A percentile compares a stretch with the other conserved stretches of the same genome.
Evolutionary conservation across 768 basidiomycete species (phyloP).

Genomic region (Panaeolus papilionaceus): DNA sequence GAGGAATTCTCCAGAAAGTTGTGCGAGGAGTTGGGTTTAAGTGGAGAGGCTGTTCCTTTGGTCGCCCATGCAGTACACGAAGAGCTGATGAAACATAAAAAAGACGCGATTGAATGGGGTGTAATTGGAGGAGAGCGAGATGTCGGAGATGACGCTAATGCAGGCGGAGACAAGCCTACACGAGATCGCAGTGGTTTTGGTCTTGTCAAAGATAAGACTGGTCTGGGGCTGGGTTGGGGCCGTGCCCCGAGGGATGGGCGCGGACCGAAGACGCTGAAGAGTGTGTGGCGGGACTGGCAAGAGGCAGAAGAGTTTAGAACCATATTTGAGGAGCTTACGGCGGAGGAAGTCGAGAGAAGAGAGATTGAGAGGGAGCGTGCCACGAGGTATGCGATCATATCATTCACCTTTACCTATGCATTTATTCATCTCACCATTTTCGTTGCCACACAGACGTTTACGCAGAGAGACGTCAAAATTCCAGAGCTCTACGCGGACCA

Average conservation of each 20-base stretch:
- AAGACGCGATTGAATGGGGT: constrained; percentile 94
- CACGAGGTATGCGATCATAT: constrained; percentile 52
- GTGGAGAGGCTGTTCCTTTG: constrained; percentile 87
- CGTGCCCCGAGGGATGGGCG: constrained; percentile 78
- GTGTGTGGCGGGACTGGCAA: constrained; percentile 95
- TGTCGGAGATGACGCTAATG: constrained; percentile 33
- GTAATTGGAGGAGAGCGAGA: constrained; percentile 69
- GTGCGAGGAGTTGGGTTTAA: constrained; percentile 85
- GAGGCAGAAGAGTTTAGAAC: constrained; percentile 93
- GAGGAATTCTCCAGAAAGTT: constrained; percentile 83
- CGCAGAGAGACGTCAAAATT: constrained; percentile 50
- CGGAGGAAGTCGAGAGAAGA: constrained; percentile 91
- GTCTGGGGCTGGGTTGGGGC: constrained; percentile 77
- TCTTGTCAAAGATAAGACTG: constrained; percentile 81
- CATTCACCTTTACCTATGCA: constrained; percentile 6
- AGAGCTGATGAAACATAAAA: constrained; percentile 94
- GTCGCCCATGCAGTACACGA: constrained; percentile 95
- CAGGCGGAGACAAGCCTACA: constrained; percentile 32
- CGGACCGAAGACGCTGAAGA: constrained; percentile 81
- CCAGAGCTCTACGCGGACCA: constrained; percentile 46
- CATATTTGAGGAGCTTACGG: constrained; percentile 81
- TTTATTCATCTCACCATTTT: constrained; percentile 11
- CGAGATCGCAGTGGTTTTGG: constrained; percentile 58
- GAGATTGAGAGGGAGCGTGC: constrained; percentile 90
- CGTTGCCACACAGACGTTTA: constrained; percentile 34